These are phyloP conservation scores for Neurospora sp. DNA, from an alignment of 495 filamentous ascomycete genomes.

Conservation along the genomic window DNA sequence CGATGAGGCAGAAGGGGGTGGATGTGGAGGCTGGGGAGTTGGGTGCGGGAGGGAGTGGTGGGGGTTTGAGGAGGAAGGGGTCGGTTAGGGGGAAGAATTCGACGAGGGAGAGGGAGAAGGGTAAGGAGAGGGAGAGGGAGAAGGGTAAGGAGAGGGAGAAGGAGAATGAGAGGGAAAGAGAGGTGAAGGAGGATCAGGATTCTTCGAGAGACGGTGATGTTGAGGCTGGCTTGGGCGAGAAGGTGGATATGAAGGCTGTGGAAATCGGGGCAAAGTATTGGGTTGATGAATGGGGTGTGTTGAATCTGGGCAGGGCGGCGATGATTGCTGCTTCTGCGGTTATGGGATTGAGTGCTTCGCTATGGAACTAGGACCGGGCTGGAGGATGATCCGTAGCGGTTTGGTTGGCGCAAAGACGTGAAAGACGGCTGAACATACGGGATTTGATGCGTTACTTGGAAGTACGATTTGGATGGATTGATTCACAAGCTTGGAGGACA, in stretches of 20 bases:
- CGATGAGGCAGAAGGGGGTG: constrained; percentile 14
- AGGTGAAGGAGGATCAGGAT: neutral
- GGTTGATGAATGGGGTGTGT: constrained; percentile 44
- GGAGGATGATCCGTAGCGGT: neutral
- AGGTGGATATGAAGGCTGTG: constrained; percentile 20
- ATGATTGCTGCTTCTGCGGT: constrained; percentile 14
- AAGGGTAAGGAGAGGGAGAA: constrained; percentile 1
- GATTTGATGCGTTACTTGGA: neutral
- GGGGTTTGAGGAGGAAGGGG: neutral
- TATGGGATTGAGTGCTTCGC: constrained; percentile 9
- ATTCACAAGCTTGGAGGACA: neutral
- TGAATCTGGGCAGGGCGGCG: constrained; percentile 39
- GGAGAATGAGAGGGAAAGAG: neutral
- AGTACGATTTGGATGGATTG: neutral
- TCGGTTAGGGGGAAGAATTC: neutral
- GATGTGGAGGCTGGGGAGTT: neutral
- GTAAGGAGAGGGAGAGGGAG: neutral
- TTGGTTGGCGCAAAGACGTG: neutral
- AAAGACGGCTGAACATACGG: neutral
- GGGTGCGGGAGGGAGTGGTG: neutral
- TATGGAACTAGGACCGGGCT: neutral
- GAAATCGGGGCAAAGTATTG: constrained; percentile 35
- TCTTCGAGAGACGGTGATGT: neutral
- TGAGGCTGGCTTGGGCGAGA: constrained; percentile 10
- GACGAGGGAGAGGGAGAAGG: too few species aligned